A percentile compares a stretch with the other conserved stretches of the same genome.
Conservation (phyloP, 2,329 filamentous ascomycete species). For the Ceratocystis papillata region DNA sequence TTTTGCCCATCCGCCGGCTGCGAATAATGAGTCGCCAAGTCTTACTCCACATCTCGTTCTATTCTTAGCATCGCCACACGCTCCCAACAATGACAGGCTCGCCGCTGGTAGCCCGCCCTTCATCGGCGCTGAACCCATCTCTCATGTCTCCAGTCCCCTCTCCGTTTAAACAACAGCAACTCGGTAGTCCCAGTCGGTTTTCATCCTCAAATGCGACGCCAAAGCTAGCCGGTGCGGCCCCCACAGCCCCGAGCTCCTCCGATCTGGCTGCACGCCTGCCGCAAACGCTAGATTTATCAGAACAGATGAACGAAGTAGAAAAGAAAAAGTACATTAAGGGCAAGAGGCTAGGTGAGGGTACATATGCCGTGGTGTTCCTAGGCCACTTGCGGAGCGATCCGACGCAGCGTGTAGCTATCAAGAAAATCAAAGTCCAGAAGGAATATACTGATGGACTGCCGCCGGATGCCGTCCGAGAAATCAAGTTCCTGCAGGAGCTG, state of each 20-base stretch:
- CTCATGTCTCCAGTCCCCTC: conserved; percentile 22
- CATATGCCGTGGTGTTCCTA: conserved; percentile 90
- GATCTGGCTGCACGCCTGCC: conserved; percentile 19
- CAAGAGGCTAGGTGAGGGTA: conserved; percentile 88
- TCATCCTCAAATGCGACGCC: conserved; percentile 28
- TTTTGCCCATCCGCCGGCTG: not conserved
- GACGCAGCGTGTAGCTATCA: conserved; percentile 71
- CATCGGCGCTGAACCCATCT: conserved; percentile 27
- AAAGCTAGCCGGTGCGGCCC: not conserved
- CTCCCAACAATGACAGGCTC: conserved; percentile 32
- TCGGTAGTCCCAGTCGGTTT: conserved; percentile 28
- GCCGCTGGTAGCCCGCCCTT: conserved; percentile 32
- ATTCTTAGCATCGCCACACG: not conserved
- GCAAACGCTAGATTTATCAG: conserved; percentile 49
- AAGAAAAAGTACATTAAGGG: conserved; percentile 86
- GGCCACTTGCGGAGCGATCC: conserved; percentile 68
- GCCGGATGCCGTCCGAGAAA: conserved; percentile 88
- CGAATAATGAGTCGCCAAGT: not conserved
- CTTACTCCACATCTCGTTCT: not conserved
- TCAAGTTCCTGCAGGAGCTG: conserved; percentile 90
- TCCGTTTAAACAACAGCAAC: conserved; percentile 24
- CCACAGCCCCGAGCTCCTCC: conserved; percentile 19
- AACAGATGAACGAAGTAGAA: conserved; percentile 70
- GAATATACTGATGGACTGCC: conserved; percentile 86
- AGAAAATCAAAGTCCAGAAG: conserved; percentile 79